Evolutionary conservation across 257 asterid genomes (phyloP).

Genomic region (Solanum sitiens): DNA sequence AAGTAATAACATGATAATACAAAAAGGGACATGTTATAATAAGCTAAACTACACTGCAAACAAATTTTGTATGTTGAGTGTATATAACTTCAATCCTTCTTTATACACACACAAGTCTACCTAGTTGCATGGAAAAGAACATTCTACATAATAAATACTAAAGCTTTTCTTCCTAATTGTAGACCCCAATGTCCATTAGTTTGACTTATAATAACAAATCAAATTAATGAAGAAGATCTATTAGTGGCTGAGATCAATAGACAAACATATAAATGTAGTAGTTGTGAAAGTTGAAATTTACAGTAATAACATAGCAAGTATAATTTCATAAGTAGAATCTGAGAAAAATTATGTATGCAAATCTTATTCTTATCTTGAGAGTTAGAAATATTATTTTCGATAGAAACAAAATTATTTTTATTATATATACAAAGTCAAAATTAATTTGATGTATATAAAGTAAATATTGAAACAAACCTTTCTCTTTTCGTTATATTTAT

Average conservation of each 20-base stretch:
- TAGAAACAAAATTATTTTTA: too few species aligned
- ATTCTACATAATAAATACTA: neutral
- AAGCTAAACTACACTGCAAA: neutral
- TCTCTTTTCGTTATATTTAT: neutral
- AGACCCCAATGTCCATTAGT: neutral
- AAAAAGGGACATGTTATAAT: neutral
- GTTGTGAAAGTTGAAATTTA: neutral
- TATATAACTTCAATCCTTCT: neutral
- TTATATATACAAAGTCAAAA: neutral
- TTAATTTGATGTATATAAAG: neutral
- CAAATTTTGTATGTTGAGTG: neutral
- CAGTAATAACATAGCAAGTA: neutral
- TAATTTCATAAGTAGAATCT: neutral
- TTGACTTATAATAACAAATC: neutral
- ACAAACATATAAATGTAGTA: neutral
- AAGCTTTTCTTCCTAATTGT: neutral
- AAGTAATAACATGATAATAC: neutral
- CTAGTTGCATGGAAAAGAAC: neutral
- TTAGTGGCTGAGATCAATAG: neutral
- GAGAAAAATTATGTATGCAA: neutral
- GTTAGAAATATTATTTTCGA: neutral
- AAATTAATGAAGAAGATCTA: neutral
- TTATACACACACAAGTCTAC: neutral
- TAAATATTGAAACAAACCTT: neutral
- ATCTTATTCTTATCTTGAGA: neutral